Evolutionary conservation across 176 grass and related monocot species (phyloP).

Genomic region (Tuctoria greenei): DNA sequence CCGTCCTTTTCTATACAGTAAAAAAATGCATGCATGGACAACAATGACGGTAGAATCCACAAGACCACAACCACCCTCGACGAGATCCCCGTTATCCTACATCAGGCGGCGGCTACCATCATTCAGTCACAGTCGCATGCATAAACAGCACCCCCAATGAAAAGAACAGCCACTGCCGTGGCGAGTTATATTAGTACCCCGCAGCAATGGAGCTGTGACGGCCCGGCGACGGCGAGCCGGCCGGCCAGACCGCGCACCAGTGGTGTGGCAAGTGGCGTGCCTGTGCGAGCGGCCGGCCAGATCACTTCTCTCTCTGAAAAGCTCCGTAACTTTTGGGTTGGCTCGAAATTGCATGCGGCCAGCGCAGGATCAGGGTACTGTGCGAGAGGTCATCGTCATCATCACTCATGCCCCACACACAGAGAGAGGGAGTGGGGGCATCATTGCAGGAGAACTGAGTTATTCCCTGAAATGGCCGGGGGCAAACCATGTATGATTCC

Average conservation of each 20-base stretch:
- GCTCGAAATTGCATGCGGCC: slow-evolving; percentile 48
- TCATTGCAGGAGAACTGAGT: slow-evolving; percentile 71
- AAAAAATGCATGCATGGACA: too few relatives aligned
- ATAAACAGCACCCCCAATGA: not conserved
- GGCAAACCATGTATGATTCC: slow-evolving; percentile 60
- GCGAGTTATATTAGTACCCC: too few relatives aligned
- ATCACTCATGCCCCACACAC: not conserved
- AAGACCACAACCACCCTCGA: too few relatives aligned
- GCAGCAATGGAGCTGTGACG: not conserved
- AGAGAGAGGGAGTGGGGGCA: slow-evolving; percentile 19
- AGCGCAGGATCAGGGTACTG: slow-evolving; percentile 8
- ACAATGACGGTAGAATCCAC: too few relatives aligned
- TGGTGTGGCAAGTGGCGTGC: not conserved
- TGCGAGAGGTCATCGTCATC: slow-evolving; percentile 13
- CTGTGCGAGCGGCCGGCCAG: slow-evolving; percentile 3
- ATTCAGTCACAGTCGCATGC: not conserved
- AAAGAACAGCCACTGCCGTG: not conserved
- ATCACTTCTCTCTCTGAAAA: slow-evolving; percentile 52
- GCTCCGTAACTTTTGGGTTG: slow-evolving; percentile 61
- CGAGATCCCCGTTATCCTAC: too few relatives aligned
- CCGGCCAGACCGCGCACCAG: not conserved
- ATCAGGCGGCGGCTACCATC: too few relatives aligned
- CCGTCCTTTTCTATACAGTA: too few relatives aligned
- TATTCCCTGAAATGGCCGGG: slow-evolving; percentile 55
- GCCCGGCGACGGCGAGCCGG: not conserved